Conservation (phyloP, 176 grass and related monocot species). For the Urochloa ruziziensis region DNA sequence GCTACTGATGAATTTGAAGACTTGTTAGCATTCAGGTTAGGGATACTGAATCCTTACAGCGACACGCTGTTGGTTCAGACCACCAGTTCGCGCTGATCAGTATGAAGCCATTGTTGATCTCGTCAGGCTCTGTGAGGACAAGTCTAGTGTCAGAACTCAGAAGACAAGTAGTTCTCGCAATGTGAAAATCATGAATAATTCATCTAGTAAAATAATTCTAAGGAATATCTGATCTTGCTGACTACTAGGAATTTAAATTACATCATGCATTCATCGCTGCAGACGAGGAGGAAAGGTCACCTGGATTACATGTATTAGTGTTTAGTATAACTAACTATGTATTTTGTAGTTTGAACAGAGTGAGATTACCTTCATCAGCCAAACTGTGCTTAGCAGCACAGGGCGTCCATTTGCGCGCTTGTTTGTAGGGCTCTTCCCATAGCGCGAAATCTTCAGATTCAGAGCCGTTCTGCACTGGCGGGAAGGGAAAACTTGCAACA, state of each 20-base stretch:
- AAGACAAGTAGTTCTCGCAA: background rate
- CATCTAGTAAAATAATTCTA: background rate
- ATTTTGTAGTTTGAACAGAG: background rate
- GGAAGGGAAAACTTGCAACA: slow-evolving; percentile 7
- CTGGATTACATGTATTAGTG: background rate
- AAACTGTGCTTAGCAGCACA: slow-evolving; percentile 64
- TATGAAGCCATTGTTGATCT: slow-evolving; percentile 64
- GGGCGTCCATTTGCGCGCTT: slow-evolving; percentile 66
- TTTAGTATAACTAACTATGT: background rate
- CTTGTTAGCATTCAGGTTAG: background rate
- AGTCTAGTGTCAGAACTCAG: slow-evolving; percentile 11
- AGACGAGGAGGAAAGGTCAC: background rate
- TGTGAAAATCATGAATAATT: background rate
- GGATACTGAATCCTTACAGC: slow-evolving; percentile 51
- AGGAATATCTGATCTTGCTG: slow-evolving; percentile 1
- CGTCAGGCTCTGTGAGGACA: slow-evolving; percentile 42
- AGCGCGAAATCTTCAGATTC: slow-evolving; percentile 29
- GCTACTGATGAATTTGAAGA: background rate
- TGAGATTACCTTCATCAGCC: slow-evolving; percentile 36
- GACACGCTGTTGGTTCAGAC: slow-evolving; percentile 89
- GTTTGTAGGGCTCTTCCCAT: slow-evolving; percentile 71
- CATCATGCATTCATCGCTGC: background rate
- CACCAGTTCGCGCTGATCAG: slow-evolving; percentile 87
- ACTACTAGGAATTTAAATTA: background rate
- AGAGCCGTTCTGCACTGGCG: slow-evolving; percentile 60